phyloP scores from a whole-genome alignment of 768 basidiomycete genomes.

The Lactarius sanguifluus region DNA sequence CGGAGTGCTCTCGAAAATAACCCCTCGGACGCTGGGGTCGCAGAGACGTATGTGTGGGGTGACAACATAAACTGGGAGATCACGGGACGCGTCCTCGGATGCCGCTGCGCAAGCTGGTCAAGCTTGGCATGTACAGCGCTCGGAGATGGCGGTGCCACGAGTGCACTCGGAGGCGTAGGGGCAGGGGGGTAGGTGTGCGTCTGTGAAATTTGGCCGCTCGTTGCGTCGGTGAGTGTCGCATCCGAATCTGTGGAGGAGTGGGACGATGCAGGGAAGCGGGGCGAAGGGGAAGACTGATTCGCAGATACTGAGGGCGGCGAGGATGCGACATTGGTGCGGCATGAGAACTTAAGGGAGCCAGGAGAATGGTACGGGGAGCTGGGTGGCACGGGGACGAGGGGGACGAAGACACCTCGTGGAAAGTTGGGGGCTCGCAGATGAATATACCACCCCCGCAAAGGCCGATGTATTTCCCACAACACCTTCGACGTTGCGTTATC shows the following conservation, averaged over 20 bases:
- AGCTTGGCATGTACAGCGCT: conserved; percentile 36
- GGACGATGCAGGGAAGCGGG: conserved; percentile 15
- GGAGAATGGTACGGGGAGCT: conserved; percentile 36
- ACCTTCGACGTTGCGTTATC: conserved; percentile 66
- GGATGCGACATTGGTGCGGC: conserved; percentile 35
- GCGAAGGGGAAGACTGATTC: conserved; percentile 6
- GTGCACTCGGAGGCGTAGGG: conserved; percentile 33
- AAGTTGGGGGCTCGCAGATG: conserved; percentile 71
- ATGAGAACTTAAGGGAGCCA: conserved; percentile 39
- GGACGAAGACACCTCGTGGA: conserved; percentile 48
- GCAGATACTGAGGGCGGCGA: background rate
- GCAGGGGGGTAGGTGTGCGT: conserved; percentile 42
- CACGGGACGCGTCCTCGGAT: conserved; percentile 13
- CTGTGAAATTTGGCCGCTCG: conserved; percentile 26
- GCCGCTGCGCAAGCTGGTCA: conserved; percentile 29
- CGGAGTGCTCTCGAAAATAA: conserved; percentile 36
- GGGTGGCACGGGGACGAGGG: conserved; percentile 37
- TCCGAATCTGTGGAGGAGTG: conserved; percentile 35
- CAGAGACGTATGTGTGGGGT: conserved; percentile 33
- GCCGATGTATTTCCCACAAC: conserved; percentile 76
- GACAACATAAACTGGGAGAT: conserved; percentile 38
- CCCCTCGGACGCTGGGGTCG: conserved; percentile 29
- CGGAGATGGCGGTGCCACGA: conserved; percentile 35
- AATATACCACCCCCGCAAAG: conserved; percentile 83
- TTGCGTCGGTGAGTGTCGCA: conserved; percentile 33